Evolutionary conservation across 2,329 filamentous ascomycete species (phyloP).

Genomic region (Pseudogymnoascus sp.): DNA sequence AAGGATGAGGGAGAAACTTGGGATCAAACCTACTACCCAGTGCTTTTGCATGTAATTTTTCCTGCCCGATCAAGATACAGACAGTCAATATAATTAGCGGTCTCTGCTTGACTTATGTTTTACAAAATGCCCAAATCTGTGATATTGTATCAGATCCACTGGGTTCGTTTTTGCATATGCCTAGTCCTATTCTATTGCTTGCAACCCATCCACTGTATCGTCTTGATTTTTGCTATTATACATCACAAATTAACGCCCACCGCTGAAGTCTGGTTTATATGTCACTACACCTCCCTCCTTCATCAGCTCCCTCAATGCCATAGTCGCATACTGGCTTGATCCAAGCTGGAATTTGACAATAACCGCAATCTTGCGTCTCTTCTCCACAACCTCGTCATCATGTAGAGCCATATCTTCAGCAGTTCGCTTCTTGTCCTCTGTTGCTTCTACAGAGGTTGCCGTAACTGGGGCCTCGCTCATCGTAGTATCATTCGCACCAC

Average conservation of each 20-base stretch:
- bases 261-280: slow-evolving; percentile 54
- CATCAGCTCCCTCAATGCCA: slow-evolving; percentile 73
- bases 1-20: not conserved
- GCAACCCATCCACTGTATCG: not conserved
- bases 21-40: not conserved
- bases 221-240: not conserved
- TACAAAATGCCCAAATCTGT: not conserved
- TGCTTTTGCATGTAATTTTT: not conserved
- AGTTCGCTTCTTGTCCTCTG: not conserved
- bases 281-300: slow-evolving; percentile 54
- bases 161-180: not conserved
- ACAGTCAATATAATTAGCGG: not conserved
- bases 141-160: not conserved
- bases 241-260: slow-evolving; percentile 15
- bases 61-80: not conserved
- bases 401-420: not conserved
- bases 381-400: not conserved
- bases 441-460: not conserved
- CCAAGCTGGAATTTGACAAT: slow-evolving; percentile 68
- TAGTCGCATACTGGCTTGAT: slow-evolving; percentile 76
- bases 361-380: slow-evolving; percentile 49
- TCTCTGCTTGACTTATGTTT: not conserved
- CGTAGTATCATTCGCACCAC: not conserved
- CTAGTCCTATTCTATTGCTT: not conserved
- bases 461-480: not conserved